Evolutionary conservation across 345 rosid species (phyloP).

Genomic region (Luvunga scandens): DNA sequence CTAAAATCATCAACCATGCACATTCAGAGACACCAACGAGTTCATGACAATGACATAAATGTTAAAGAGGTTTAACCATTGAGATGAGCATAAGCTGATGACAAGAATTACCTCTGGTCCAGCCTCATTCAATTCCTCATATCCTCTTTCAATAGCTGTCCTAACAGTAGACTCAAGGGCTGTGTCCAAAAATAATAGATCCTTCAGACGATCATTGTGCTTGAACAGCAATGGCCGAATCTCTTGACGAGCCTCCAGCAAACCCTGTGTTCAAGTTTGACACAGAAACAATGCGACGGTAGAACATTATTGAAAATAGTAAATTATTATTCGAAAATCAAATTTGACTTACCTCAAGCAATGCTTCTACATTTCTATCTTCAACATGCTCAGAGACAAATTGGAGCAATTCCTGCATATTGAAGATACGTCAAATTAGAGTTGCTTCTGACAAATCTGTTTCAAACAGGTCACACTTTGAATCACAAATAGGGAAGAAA

Average conservation of each 20-base stretch:
- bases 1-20: slow-evolving; percentile 3
- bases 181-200: slow-evolving; percentile 83
- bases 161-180: slow-evolving; percentile 96
- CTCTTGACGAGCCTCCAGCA: slow-evolving; percentile 98
- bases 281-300: background rate
- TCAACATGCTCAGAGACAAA: slow-evolving; percentile 78
- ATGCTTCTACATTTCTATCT: slow-evolving; percentile 82
- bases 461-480: slow-evolving; percentile 1
- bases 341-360: slow-evolving; percentile 68
- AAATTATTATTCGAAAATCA: background rate
- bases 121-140: slow-evolving; percentile 72
- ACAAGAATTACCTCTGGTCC: slow-evolving; percentile 71
- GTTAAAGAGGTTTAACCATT: background rate
- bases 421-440: slow-evolving; percentile 7
- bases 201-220: slow-evolving; percentile 81
- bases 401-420: slow-evolving; percentile 73
- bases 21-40: background rate
- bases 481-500: slow-evolving; percentile 17
- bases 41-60: background rate
- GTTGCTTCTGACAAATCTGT: slow-evolving; percentile 14
- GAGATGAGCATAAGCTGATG: background rate
- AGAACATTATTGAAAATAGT: slow-evolving; percentile 4
- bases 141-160: slow-evolving; percentile 94
- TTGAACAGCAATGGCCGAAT: slow-evolving; percentile 67
- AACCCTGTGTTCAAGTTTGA: slow-evolving; percentile 53